Evolutionary conservation across 139 green algal genomes (phyloP).

Genomic region (Picochlorum sp.): DNA sequence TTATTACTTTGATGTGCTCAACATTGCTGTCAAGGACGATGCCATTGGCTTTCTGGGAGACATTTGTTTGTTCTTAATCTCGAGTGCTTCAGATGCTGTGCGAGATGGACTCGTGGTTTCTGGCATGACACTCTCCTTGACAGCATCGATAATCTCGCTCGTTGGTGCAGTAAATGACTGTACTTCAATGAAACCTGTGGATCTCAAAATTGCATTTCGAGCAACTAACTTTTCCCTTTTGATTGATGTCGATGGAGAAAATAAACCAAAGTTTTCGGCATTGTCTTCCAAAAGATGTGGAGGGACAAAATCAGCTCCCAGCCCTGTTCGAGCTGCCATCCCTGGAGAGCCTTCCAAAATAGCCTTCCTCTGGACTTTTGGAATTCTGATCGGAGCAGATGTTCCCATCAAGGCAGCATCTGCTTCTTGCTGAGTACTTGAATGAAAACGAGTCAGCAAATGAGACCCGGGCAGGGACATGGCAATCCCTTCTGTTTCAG

Average conservation of each 20-base stretch:
- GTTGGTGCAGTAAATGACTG: background rate
- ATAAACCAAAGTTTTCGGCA: conserved; percentile 1
- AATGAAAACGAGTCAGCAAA: background rate
- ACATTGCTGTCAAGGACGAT: conserved; percentile 3
- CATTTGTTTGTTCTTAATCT: background rate
- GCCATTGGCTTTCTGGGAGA: background rate
- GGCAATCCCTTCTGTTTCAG: background rate
- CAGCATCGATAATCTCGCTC: conserved; percentile 21
- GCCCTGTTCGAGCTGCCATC: conserved; percentile 1
- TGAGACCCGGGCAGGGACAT: background rate
- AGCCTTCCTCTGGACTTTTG: conserved; percentile 28
- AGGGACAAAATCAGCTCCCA: conserved; percentile 28
- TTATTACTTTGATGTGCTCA: background rate
- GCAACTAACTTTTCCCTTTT: conserved; percentile 36
- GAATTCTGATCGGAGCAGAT: conserved; percentile 46
- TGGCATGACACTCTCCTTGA: conserved; percentile 15
- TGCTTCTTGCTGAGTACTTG: background rate
- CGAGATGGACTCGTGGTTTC: background rate
- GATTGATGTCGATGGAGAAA: conserved; percentile 24
- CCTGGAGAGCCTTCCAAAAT: background rate
- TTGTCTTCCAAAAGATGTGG: conserved; percentile 33
- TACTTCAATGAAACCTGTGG: conserved; percentile 45
- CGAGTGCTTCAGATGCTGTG: background rate
- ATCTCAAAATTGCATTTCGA: conserved; percentile 45
- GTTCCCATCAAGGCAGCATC: conserved; percentile 23